A percentile compares a stretch with the other conserved stretches of the same genome.
phyloP scores from a whole-genome alignment of 2,329 filamentous ascomycete genomes.

The Xylariales sp. region DNA sequence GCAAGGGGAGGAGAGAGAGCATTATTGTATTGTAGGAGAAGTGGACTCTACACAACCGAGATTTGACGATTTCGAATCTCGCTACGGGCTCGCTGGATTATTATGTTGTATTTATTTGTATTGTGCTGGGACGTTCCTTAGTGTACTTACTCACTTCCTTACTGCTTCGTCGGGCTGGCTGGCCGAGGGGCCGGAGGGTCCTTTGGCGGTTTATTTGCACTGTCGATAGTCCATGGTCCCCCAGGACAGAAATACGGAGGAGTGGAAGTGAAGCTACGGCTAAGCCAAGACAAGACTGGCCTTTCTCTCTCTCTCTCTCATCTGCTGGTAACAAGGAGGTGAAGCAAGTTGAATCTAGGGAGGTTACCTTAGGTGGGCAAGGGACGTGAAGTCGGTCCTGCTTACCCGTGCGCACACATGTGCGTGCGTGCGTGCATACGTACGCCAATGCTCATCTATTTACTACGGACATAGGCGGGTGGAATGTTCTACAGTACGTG shows the following conservation, averaged over 20 bases:
- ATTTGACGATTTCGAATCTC: constrained; percentile 5
- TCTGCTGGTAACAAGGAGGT: not conserved
- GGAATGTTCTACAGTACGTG: not conserved
- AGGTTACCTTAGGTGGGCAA: not conserved
- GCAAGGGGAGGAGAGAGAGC: not conserved
- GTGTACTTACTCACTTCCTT: too few relatives aligned
- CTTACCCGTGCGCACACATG: not conserved
- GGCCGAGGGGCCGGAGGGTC: too few relatives aligned
- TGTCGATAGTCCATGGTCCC: not conserved
- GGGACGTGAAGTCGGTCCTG: not conserved
- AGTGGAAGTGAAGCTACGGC: not conserved
- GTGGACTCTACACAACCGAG: not conserved
- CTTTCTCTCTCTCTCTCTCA: not conserved
- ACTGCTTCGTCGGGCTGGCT: too few relatives aligned
- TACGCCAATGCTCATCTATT: not conserved
- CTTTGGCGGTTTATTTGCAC: not conserved
- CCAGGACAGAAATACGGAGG: not conserved
- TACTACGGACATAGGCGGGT: not conserved
- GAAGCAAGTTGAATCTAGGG: not conserved
- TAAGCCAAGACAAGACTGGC: not conserved
- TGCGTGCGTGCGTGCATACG: too few relatives aligned
- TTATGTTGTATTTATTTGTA: too few relatives aligned
- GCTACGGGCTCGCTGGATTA: not conserved
- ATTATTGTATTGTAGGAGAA: too few relatives aligned
- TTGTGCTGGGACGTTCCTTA: too few relatives aligned